Base-by-base conservation (phyloP, 345 rosid genomes). In the Cardamine chenopodiifolia region DNA sequence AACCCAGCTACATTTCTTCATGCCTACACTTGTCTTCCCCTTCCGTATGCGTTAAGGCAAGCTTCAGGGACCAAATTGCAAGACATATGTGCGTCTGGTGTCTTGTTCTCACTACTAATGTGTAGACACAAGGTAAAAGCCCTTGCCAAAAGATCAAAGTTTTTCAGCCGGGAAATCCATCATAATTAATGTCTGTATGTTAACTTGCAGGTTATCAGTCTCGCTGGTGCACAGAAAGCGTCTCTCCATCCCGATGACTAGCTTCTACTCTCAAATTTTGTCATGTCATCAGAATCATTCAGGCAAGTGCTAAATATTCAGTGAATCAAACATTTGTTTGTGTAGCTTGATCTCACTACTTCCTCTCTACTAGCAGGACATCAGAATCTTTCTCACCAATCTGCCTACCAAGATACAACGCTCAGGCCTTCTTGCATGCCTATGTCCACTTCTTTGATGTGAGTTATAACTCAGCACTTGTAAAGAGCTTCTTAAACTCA, bases 341-440 rank as follows among this genome's bases (percentile, higher is more conserved):
- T 45, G 39, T 45, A 63, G 23, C 60, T 61, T 70, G 62, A 42
- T 50, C 62, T 71, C 62, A 64, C 62, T 31, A 19, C 37, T 50
- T 23, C 32, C 18, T 66, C 19, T 50, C 20, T 52, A 14, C 28
- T 44, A 83, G 85, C 98, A 92, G 99, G 87, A 92, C 95, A 42
- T 92, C 99, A 57, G 99, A 96, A 76, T 90, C 92, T 57, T 96
- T 96, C 77, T 96, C 96, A 15, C 99, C 99, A 74, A 96, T 92
- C 80, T 96, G 99, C 85, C 82, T 96, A 53, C 99, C 98, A 48
- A 87, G 97, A 88, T 96, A 96, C 79, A 96, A 96, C 76, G 89
- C 99, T 54, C 84, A 83, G 87, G 94, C 98, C 22, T 96, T 96
- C 84, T 79, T 96, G 70, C 89, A 96, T 82, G 96, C 98, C 37